phyloP scores from a whole-genome alignment of 164 flowering plant species.

The Saururus chinensis region DNA sequence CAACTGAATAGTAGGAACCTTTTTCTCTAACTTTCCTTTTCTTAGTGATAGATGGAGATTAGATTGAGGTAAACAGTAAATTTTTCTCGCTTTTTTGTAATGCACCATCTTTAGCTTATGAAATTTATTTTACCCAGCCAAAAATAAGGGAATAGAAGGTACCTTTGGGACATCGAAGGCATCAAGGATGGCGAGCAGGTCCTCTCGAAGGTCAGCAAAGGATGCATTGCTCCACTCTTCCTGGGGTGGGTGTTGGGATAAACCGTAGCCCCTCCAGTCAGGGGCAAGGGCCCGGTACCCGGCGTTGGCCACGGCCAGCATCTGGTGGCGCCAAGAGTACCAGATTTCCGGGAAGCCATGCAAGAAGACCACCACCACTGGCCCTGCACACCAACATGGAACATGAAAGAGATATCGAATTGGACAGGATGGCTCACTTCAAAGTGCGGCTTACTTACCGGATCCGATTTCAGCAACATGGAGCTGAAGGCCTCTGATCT shows the following conservation, averaged over 20 bases:
- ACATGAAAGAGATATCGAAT: not conserved
- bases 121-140: not conserved
- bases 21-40: too few relatives aligned
- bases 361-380: slow-evolving; percentile 30
- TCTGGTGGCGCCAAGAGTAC: slow-evolving; percentile 65
- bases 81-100: too few relatives aligned
- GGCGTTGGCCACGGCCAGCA: slow-evolving; percentile 41
- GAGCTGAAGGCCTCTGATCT: slow-evolving; percentile 30
- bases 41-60: too few relatives aligned
- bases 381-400: slow-evolving; percentile 4
- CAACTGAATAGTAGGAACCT: too few relatives aligned
- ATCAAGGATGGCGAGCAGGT: slow-evolving; percentile 21
- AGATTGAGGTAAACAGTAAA: too few relatives aligned
- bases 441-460: not conserved
- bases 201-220: slow-evolving; percentile 20
- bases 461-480: slow-evolving; percentile 30
- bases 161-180: slow-evolving; percentile 19
- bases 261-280: slow-evolving; percentile 57
- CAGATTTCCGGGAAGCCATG: slow-evolving; percentile 50
- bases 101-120: too few relatives aligned
- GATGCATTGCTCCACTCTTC: slow-evolving; percentile 21
- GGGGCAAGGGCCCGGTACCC: slow-evolving; percentile 44
- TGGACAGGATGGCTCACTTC: not conserved
- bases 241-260: slow-evolving; percentile 39
- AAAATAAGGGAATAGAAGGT: not conserved